phyloP scores from a whole-genome alignment of 2,329 filamentous ascomycete species.

The Calonectria pseudoturangicola region DNA sequence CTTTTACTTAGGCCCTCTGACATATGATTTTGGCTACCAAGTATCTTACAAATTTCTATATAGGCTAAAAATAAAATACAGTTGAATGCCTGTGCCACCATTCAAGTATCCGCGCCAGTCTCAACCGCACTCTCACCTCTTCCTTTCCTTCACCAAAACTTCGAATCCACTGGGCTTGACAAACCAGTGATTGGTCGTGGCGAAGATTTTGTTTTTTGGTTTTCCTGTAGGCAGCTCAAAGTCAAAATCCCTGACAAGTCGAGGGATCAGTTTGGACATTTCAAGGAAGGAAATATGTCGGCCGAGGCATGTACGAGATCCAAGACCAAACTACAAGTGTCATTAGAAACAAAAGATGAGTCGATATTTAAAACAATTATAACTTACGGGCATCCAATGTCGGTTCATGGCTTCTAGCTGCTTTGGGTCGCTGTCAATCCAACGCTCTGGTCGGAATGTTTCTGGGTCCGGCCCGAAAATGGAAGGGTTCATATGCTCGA shows the following conservation, averaged over 20 bases:
- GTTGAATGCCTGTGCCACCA: neutral
- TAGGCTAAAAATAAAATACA: neutral
- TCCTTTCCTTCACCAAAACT: neutral
- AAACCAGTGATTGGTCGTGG: neutral
- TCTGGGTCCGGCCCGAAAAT: neutral
- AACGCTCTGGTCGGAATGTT: neutral
- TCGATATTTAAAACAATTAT: too few species aligned
- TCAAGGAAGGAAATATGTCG: conserved; percentile 7
- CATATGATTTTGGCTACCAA: too few species aligned
- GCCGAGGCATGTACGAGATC: conserved; percentile 7
- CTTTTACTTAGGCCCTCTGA: too few species aligned
- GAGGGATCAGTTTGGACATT: conserved; percentile 9
- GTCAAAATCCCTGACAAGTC: conserved; percentile 6
- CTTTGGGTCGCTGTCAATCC: conserved; percentile 8
- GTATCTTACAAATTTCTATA: neutral
- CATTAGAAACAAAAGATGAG: neutral
- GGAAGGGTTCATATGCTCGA: conserved; percentile 11
- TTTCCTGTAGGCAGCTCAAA: conserved; percentile 7
- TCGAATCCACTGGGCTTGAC: conserved; percentile 16
- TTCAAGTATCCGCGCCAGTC: neutral
- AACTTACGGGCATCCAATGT: conserved; percentile 5
- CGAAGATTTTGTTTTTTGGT: neutral
- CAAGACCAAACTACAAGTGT: neutral
- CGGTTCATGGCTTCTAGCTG: conserved; percentile 2
- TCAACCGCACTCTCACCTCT: neutral